A percentile compares a stretch with the other conserved stretches of the same genome.
Conservation (phyloP, 768 basidiomycete species). For the Suillus variegatus region DNA sequence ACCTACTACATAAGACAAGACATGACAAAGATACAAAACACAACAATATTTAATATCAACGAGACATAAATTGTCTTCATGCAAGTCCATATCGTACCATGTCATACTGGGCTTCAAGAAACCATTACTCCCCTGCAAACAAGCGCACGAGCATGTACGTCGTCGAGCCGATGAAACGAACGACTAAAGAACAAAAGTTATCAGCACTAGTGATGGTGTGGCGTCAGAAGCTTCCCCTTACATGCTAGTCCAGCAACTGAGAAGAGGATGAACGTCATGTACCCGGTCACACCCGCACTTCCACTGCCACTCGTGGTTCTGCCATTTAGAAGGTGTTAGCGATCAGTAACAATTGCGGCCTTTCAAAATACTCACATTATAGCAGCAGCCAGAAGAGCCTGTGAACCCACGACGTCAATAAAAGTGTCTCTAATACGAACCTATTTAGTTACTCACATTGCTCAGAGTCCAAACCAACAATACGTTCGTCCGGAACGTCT, state of each 20-base stretch:
- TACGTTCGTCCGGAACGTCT: constrained; percentile 87
- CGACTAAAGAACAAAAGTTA: constrained; percentile 47
- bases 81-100: neutral
- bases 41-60: neutral
- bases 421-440: neutral
- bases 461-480: constrained; percentile 87
- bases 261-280: constrained; percentile 87
- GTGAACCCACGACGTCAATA: constrained; percentile 16
- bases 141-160: constrained; percentile 82
- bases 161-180: constrained; percentile 83
- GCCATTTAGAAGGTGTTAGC: neutral
- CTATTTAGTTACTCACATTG: constrained; percentile 51
- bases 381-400: constrained; percentile 73
- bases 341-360: constrained; percentile 1
- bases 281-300: constrained; percentile 67
- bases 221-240: constrained; percentile 43
- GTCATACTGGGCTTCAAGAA: neutral
- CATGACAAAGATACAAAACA: neutral
- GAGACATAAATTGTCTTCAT: neutral
- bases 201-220: neutral
- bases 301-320: constrained; percentile 49
- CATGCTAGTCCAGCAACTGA: constrained; percentile 87
- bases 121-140: constrained; percentile 80
- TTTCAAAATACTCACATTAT: constrained; percentile 56
- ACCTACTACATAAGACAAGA: neutral